Evolutionary conservation across 169 alveolate species (phyloP).

Genomic region (Plasmodium gonderi): DNA sequence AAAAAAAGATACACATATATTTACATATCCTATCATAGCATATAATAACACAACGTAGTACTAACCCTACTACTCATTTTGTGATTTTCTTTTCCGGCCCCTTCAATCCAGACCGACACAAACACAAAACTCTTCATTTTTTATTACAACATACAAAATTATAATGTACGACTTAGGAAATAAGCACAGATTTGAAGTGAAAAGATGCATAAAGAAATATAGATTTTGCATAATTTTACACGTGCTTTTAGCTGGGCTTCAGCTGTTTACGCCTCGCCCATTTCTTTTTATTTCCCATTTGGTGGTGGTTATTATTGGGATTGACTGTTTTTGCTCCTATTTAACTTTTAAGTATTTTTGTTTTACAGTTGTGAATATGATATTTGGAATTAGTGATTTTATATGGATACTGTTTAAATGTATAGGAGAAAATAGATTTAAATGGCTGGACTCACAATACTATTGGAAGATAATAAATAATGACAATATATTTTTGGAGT

Average conservation of each 20-base stretch:
- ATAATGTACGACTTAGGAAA: slow-evolving; percentile 64
- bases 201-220: slow-evolving; percentile 55
- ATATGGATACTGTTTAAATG: slow-evolving; percentile 74
- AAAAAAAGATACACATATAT: slow-evolving; percentile 15
- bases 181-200: slow-evolving; percentile 27
- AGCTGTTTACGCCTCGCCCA: slow-evolving; percentile 69
- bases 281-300: slow-evolving; percentile 62
- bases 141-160: background rate
- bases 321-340: slow-evolving; percentile 46
- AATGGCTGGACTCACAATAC: slow-evolving; percentile 64
- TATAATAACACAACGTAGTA: background rate
- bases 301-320: slow-evolving; percentile 37
- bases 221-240: slow-evolving; percentile 55
- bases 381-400: slow-evolving; percentile 64
- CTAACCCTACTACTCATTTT: background rate
- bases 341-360: slow-evolving; percentile 59
- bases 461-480: slow-evolving; percentile 67
- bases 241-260: slow-evolving; percentile 40
- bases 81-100: background rate
- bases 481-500: slow-evolving; percentile 61
- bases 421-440: slow-evolving; percentile 59
- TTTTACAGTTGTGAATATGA: slow-evolving; percentile 72
- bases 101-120: background rate
- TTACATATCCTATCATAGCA: background rate
- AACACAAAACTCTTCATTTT: background rate